Percentiles rank a stretch among this genome's conserved stretches.
These are phyloP conservation scores for Pyrus bretschneideri DNA, from an alignment of 306 rosid species.

Conservation along the genomic window DNA sequence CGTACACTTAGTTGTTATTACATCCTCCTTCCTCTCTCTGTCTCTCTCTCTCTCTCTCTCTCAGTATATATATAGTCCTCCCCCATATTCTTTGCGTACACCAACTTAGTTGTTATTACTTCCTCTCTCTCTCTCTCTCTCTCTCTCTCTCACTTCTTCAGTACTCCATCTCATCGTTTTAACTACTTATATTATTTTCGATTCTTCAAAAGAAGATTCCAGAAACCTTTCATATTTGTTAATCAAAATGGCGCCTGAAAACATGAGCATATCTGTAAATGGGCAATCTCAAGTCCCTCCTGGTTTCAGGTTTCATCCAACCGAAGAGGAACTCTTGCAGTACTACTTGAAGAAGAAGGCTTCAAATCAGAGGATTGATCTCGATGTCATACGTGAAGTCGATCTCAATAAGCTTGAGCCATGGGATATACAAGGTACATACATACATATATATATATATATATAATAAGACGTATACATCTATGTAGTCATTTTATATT, in stretches of 20 bases:
- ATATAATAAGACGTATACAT: too few relatives aligned
- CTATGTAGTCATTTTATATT: too few relatives aligned
- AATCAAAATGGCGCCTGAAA: constrained; percentile 24
- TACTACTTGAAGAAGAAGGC: constrained; percentile 83
- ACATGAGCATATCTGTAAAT: constrained; percentile 75
- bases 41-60: constrained; percentile 4
- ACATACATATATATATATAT: too few relatives aligned
- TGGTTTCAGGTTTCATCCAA: constrained; percentile 86
- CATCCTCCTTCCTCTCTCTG: constrained; percentile 12
- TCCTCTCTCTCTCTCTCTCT: constrained; percentile 7
- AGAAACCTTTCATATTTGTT: not conserved
- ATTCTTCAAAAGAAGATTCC: not conserved
- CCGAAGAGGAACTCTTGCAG: constrained; percentile 80
- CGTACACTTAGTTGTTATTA: constrained; percentile 15
- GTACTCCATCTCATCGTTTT: not conserved
- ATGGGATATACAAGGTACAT: constrained; percentile 90
- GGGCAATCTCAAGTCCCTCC: constrained; percentile 94
- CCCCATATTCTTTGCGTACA: constrained; percentile 40
- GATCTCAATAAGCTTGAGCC: constrained; percentile 99
- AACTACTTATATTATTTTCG: not conserved
- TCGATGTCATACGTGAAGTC: constrained; percentile 80
- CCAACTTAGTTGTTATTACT: not conserved
- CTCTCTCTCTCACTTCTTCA: not conserved
- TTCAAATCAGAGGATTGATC: constrained; percentile 63
- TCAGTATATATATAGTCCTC: too few relatives aligned